Evolutionary conservation across 352 stramenopile species (phyloP), one percentile per base, ranked within the genome.

Genomic region (Globisporangium cederbergense): DNA sequence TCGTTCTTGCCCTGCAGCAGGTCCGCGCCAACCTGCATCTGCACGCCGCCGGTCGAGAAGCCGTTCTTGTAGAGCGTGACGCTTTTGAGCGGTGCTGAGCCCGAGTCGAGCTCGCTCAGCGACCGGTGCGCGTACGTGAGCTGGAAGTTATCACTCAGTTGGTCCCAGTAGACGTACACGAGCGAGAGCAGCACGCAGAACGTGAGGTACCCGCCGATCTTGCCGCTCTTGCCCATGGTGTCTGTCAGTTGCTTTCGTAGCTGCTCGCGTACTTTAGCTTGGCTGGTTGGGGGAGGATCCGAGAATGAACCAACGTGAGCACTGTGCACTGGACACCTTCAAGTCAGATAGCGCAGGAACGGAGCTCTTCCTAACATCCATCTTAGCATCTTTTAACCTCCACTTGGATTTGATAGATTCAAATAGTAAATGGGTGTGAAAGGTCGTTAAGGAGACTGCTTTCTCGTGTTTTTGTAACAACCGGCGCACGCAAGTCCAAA

Each of bases 41-140:
- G 69, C 43, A 95, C 82, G 60, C 86, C 83, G 45, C 84, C 83
- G 2, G 74, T 88, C 43, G 82, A 91, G 70, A 81, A 90, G 58
- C 86, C 86, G 67, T 95, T 95, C 62, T 84, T 83, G 66, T 81
- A 94, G 20, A 94, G 66, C 40, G 77, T 89, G 49, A 94, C 82
- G 73, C 63, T 86, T 62, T 94, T 94, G 57, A 76, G 32, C 4
- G 70, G 58, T 28, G 73, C 68, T 4, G 59, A 53, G 30, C 57
- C 71, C 49, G 71, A 63, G 22, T 67, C 62, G 45, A 75, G 68
- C 9, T 71, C 74, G 58, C 74, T 75, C 50, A 89, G 73, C 62
- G 76, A 81, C 30, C 75, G 78, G 51, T 88, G 73, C 54, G 75
- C 66, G 62, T 84, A 81, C 38, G 80, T 89, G 54, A 90, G 78